phyloP scores from a whole-genome alignment of 1,284 basidiomycete species.

The Megacollybia platyphylla region DNA sequence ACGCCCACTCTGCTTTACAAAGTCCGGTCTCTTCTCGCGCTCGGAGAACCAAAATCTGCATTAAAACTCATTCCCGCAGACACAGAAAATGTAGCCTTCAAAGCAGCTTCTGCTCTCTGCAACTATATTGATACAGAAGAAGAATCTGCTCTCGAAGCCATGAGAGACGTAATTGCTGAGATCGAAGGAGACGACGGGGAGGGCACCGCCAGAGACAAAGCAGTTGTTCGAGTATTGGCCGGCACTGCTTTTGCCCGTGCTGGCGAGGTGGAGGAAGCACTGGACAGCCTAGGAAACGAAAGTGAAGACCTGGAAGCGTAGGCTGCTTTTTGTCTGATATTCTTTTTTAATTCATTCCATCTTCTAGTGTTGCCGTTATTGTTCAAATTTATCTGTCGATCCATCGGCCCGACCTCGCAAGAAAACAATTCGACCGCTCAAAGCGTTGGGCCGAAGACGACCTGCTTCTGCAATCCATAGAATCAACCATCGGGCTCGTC shows the following conservation, averaged over 20 bases:
- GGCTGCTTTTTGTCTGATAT: slow-evolving; percentile 17
- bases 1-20: slow-evolving; percentile 63
- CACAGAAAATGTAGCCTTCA: slow-evolving; percentile 53
- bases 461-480: slow-evolving; percentile 79
- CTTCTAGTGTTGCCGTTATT: slow-evolving; percentile 59
- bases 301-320: slow-evolving; percentile 80
- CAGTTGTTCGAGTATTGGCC: slow-evolving; percentile 64
- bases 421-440: slow-evolving; percentile 69
- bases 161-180: slow-evolving; percentile 79
- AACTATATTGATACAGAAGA: slow-evolving; percentile 44
- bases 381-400: slow-evolving; percentile 82
- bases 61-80: slow-evolving; percentile 43
- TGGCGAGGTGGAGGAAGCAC: slow-evolving; percentile 81
- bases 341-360: slow-evolving; percentile 6
- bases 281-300: slow-evolving; percentile 72
- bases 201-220: slow-evolving; percentile 49
- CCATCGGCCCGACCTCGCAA: slow-evolving; percentile 76
- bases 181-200: slow-evolving; percentile 69
- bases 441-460: slow-evolving; percentile 85
- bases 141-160: slow-evolving; percentile 62
- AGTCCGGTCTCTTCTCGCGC: slow-evolving; percentile 74
- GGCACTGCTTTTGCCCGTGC: slow-evolving; percentile 77
- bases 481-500: slow-evolving; percentile 76
- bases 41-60: slow-evolving; percentile 45
- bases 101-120: slow-evolving; percentile 63